phyloP scores from a whole-genome alignment of 2,329 filamentous ascomycete genomes.

The Fusarium lyarnte region DNA sequence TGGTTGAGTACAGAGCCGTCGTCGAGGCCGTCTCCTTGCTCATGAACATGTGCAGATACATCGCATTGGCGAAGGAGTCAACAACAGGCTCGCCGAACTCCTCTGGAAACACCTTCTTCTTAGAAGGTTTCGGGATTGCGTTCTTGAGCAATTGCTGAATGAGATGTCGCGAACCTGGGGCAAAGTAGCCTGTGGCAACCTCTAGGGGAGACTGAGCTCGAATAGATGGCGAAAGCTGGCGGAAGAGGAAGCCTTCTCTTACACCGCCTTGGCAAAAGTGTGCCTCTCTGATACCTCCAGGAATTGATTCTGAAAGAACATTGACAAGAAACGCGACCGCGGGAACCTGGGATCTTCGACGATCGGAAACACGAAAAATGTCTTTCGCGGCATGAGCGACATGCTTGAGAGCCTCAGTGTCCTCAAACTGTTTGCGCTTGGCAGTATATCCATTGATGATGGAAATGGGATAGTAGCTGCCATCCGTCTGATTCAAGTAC shows the following conservation, averaged over 20 bases:
- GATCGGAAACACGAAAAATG: conserved; percentile 71
- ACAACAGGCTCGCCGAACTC: conserved; percentile 59
- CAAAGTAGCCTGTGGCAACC: conserved; percentile 66
- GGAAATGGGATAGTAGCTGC: conserved; percentile 73
- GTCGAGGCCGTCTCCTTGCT: conserved; percentile 65
- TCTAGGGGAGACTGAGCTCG: conserved; percentile 66
- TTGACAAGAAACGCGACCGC: conserved; percentile 74
- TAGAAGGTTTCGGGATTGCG: conserved; percentile 54
- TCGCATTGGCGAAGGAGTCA: conserved; percentile 66
- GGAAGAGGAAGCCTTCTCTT: conserved; percentile 72
- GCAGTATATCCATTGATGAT: conserved; percentile 76
- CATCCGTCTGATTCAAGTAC: conserved; percentile 65
- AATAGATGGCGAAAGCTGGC: conserved; percentile 56
- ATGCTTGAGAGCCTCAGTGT: conserved; percentile 54
- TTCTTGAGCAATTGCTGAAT: conserved; percentile 60
- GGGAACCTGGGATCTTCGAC: conserved; percentile 72
- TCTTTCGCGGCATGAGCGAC: conserved; percentile 49
- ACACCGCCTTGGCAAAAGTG: conserved; percentile 78
- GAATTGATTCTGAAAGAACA: conserved; percentile 69
- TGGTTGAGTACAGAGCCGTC: conserved; percentile 70
- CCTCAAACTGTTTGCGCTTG: conserved; percentile 59
- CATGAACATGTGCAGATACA: conserved; percentile 63
- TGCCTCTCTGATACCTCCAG: conserved; percentile 66
- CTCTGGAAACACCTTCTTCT: conserved; percentile 46
- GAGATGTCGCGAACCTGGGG: conserved; percentile 55